Conservation (phyloP, 1,139 yeast genomes). For the Magnusiomyces clavatus region DNA sequence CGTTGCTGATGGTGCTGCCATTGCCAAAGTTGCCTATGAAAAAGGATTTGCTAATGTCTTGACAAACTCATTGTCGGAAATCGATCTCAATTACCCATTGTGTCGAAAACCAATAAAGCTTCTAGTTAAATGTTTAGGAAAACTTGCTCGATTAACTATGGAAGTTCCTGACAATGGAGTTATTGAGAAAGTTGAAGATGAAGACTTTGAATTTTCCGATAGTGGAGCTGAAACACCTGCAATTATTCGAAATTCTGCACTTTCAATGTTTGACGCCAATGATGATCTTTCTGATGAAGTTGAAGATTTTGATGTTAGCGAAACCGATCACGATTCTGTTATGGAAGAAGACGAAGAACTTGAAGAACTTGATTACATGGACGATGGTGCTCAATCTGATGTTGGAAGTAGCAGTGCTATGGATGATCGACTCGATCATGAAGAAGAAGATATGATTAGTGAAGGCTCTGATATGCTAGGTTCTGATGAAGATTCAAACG, state of each 20-base stretch:
- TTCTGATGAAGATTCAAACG: constrained; percentile 28
- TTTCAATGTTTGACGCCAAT: constrained; percentile 87
- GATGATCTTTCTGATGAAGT: constrained; percentile 64
- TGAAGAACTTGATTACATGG: constrained; percentile 27
- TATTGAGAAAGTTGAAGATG: constrained; percentile 42
- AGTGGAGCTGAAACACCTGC: constrained; percentile 69
- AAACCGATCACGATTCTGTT: constrained; percentile 25
- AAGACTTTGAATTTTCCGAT: constrained; percentile 43
- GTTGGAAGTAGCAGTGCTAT: constrained; percentile 26
- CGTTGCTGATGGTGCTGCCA: constrained; percentile 48
- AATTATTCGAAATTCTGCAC: constrained; percentile 74
- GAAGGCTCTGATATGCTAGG: constrained; percentile 18
- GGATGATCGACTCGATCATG: constrained; percentile 31
- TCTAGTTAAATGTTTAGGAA: constrained; percentile 53
- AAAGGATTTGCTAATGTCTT: constrained; percentile 53
- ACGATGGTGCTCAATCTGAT: constrained; percentile 30
- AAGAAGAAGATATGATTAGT: constrained; percentile 16
- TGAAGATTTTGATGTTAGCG: constrained; percentile 38
- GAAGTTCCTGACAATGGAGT: constrained; percentile 38
- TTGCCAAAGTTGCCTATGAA: constrained; percentile 61
- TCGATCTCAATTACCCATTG: constrained; percentile 67
- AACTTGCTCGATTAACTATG: constrained; percentile 44
- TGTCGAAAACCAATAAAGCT: constrained; percentile 50
- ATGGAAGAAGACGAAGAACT: constrained; percentile 27
- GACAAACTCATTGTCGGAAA: constrained; percentile 48